Conservation (phyloP, 139 green algal genomes). For the Raphidocelis subcapitata region DNA sequence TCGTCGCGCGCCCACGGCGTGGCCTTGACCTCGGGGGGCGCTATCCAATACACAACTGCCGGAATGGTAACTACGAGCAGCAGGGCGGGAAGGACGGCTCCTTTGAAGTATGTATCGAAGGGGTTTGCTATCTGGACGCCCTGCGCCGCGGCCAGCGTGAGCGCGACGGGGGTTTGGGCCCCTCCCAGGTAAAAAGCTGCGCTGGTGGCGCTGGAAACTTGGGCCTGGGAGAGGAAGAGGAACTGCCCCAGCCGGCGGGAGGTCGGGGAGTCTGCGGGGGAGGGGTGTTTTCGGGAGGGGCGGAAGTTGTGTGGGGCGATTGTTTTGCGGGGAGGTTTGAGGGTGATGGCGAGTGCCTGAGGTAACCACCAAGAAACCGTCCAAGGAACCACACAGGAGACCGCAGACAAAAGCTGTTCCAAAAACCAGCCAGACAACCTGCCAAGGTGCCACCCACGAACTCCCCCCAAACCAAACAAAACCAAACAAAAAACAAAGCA, state of each 20-base stretch:
- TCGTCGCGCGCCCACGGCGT: conserved; percentile 72
- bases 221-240: background rate
- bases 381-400: too few species aligned
- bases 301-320: too few species aligned
- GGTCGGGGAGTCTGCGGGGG: conserved; percentile 2
- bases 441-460: too few species aligned
- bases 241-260: background rate
- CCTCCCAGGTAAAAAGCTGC: too few species aligned
- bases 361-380: too few species aligned
- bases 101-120: background rate
- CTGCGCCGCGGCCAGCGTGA: background rate
- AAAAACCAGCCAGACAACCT: too few species aligned
- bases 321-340: too few species aligned
- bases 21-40: conserved; percentile 56
- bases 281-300: too few species aligned
- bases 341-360: too few species aligned
- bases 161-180: background rate
- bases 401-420: too few species aligned
- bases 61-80: background rate
- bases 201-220: too few species aligned
- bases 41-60: background rate
- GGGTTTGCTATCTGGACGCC: background rate
- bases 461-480: background rate
- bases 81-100: background rate
- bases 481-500: background rate